Base-by-base conservation (phyloP, 768 basidiomycete genomes). In the Lepiota brunneoincarnata region DNA sequence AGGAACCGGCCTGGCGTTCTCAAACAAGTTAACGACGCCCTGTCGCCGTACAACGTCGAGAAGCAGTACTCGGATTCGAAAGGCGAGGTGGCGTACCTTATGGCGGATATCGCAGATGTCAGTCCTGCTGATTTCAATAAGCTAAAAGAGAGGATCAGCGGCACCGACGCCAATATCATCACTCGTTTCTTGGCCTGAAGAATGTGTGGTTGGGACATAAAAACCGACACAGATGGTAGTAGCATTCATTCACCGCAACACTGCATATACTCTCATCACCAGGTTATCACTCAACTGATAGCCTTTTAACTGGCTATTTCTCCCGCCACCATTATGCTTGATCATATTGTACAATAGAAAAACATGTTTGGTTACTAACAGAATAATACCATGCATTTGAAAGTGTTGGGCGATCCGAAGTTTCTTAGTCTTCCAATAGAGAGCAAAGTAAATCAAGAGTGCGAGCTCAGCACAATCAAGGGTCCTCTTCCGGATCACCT, bases 11-110 rank as follows among this genome's bases (percentile, higher is more conserved):
- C 93, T 47, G 94, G 93, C 77, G 97, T 98, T 44, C 86, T 99
- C 65, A 87, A 84, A 64, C 83, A 86, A 65, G 91, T 99, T 78
- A 99, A 99, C 80, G 90, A 95, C 61, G 88, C 90, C 26, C 75
- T 99, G 38, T 89, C 90, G 45, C 87, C 92, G 36, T 93, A 95
- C 80, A 98, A 99, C 71, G 95, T 99, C 67, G 94, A 96, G 74
- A 98, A 98, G 76, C 97, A 98, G 73, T 98, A 88, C 72, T 94
- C 96, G n/a, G 97, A 99, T 67, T 93, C 92, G 42, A 93, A 93
- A 74, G 90, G 89, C 57, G 91, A 93, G 49, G 72, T 93, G 46
- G 93, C 95, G 21, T 98, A 98, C 71, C 81, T 99, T 58, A 89
- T 99, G 85, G 95, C 95, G 11, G 97, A 99, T 69, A 98, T 99